Conservation (phyloP, 2,329 filamentous ascomycete species). For the Rhexocercosporidium sp. region DNA sequence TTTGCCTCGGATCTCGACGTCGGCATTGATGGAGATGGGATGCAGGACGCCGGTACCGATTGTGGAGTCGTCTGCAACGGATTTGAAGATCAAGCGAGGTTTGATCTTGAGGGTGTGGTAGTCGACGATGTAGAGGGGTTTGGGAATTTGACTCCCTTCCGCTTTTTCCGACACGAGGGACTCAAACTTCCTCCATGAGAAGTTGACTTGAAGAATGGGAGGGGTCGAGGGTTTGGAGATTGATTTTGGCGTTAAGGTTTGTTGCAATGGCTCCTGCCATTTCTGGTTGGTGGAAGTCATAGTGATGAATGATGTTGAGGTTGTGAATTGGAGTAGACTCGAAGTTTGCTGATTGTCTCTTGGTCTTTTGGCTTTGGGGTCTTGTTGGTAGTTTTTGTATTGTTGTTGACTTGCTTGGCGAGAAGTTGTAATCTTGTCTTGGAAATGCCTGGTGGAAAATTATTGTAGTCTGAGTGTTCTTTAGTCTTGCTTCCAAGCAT, state of each 20-base stretch:
- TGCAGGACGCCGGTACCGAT: slow-evolving; percentile 26
- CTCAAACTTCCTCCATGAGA: slow-evolving; percentile 31
- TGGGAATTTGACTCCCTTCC: background rate
- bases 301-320: background rate
- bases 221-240: background rate
- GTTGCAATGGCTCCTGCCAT: background rate
- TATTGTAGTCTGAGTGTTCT: background rate
- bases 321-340: background rate
- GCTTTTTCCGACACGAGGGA: slow-evolving; percentile 17
- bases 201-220: slow-evolving; percentile 23
- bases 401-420: background rate
- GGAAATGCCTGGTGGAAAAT: no score
- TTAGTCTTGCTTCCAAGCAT: background rate
- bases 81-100: slow-evolving; percentile 23
- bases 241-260: background rate
- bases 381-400: background rate
- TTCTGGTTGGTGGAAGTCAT: background rate
- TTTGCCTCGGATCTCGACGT: slow-evolving; percentile 23
- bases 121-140: slow-evolving; percentile 26
- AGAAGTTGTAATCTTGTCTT: background rate
- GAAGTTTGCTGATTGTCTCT: background rate
- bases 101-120: slow-evolving; percentile 20
- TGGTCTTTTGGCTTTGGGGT: background rate
- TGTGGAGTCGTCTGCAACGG: background rate
- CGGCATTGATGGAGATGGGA: slow-evolving; percentile 24